A percentile compares a stretch with the other conserved stretches of the same genome.
Evolutionary conservation across 2,329 filamentous ascomycete genomes (phyloP).

Genomic region (Colletotrichum karsti): DNA sequence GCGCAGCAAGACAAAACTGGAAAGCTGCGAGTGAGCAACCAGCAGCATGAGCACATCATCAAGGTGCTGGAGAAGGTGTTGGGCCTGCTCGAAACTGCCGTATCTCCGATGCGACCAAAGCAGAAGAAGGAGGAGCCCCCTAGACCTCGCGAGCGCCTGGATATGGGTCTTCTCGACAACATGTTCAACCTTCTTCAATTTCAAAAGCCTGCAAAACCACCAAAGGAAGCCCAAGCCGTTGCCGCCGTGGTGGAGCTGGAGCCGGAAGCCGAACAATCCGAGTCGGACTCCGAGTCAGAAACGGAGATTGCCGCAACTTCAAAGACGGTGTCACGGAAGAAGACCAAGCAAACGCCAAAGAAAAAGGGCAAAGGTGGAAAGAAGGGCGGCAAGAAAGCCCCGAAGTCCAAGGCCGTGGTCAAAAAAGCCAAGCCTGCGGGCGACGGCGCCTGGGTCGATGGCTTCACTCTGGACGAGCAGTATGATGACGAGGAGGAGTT

Average conservation of each 20-base stretch:
- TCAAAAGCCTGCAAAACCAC: background rate
- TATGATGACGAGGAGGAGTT: background rate
- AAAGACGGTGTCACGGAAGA: background rate
- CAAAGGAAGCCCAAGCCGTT: background rate
- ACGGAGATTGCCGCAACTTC: background rate
- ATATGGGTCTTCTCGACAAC: background rate
- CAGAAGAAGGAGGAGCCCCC: background rate
- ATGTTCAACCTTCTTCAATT: background rate
- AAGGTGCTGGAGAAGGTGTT: constrained; percentile 4
- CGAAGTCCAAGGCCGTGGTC: background rate
- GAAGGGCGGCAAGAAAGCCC: background rate
- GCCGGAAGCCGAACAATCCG: background rate
- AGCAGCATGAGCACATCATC: constrained; percentile 3
- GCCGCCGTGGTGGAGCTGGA: background rate
- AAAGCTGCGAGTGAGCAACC: background rate
- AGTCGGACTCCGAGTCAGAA: background rate
- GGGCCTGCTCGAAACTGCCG: background rate
- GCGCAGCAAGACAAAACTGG: background rate
- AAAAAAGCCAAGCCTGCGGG: background rate
- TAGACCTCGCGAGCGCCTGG: background rate
- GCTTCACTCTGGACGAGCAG: background rate
- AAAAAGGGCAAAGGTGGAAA: background rate
- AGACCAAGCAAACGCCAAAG: background rate
- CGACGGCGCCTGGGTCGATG: background rate
- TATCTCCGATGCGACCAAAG: background rate